Conservation (phyloP, 1,284 basidiomycete genomes). For the Meira nashicola region DNA sequence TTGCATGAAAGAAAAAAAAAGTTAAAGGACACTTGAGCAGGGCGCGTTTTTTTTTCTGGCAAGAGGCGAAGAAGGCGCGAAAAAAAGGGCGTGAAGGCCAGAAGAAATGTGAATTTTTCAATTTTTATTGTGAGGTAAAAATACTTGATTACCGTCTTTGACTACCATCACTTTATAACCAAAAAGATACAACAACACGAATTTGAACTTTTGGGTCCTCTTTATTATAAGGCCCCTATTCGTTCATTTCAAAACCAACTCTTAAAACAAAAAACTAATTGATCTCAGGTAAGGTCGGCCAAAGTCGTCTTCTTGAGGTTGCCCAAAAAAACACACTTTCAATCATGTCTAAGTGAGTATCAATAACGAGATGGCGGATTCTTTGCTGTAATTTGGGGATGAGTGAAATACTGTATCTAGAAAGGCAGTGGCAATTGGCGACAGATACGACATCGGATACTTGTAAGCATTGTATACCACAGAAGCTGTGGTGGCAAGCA, state of each 20-base stretch:
- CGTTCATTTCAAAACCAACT: background rate
- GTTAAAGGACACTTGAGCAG: background rate
- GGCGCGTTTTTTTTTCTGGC: no score
- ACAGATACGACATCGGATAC: no score
- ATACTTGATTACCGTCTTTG: no score
- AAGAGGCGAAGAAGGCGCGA: background rate
- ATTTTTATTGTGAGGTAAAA: background rate
- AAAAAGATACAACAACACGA: background rate
- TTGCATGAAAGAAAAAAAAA: background rate
- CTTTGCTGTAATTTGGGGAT: no score
- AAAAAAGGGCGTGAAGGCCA: background rate
- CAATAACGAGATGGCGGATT: background rate
- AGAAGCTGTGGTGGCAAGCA: no score
- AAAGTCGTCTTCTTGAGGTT: slow-evolving; percentile 7
- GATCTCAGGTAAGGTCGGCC: background rate
- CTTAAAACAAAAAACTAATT: background rate
- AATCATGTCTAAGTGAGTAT: slow-evolving; percentile 44
- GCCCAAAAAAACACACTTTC: slow-evolving; percentile 4
- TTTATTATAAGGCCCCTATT: background rate
- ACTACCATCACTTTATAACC: background rate
- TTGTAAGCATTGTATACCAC: no score
- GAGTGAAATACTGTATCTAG: no score
- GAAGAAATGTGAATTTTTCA: background rate
- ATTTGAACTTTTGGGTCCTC: slow-evolving; percentile 3
- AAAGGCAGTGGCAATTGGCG: background rate